These are phyloP conservation scores for Trametes gibbosa DNA, from an alignment of 768 basidiomycete genomes.

Conservation along the genomic window DNA sequence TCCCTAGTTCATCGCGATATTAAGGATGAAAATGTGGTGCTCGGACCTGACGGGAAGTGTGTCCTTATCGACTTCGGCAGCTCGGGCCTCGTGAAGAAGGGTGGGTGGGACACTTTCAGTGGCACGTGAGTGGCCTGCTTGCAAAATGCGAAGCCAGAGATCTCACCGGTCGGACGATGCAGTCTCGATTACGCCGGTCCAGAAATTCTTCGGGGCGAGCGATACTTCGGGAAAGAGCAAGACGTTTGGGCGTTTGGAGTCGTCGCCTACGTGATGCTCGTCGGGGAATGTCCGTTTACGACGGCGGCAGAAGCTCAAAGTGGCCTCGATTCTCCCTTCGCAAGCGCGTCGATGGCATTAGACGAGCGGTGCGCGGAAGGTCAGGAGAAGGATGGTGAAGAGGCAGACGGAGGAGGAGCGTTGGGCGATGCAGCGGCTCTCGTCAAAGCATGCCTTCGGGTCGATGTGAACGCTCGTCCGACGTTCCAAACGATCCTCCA, in stretches of 20 bases:
- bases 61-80: conserved; percentile 98
- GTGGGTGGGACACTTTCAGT: conserved; percentile 89
- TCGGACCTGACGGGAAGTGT: conserved; percentile 77
- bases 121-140: conserved; percentile 68
- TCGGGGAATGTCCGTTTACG: conserved; percentile 90
- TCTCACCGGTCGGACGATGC: conserved; percentile 20
- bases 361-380: conserved; percentile 80
- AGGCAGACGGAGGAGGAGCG: conserved; percentile 78
- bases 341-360: conserved; percentile 70
- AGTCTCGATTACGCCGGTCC: conserved; percentile 95
- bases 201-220: conserved; percentile 92
- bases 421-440: conserved; percentile 84
- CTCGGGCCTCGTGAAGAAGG: conserved; percentile 78
- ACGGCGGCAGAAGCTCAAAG: conserved; percentile 89
- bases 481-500: conserved; percentile 81
- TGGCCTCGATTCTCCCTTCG: conserved; percentile 73
- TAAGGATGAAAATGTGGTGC: conserved; percentile 95
- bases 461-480: conserved; percentile 76
- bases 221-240: conserved; percentile 94
- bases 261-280: conserved; percentile 90
- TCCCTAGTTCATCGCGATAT: conserved; percentile 87
- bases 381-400: conserved; percentile 70
- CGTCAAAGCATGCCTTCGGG: conserved; percentile 78
- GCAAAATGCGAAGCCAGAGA: conserved; percentile 3
- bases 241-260: conserved; percentile 99